Conservation (phyloP, 495 filamentous ascomycete genomes). For the Penicillium lagena region DNA sequence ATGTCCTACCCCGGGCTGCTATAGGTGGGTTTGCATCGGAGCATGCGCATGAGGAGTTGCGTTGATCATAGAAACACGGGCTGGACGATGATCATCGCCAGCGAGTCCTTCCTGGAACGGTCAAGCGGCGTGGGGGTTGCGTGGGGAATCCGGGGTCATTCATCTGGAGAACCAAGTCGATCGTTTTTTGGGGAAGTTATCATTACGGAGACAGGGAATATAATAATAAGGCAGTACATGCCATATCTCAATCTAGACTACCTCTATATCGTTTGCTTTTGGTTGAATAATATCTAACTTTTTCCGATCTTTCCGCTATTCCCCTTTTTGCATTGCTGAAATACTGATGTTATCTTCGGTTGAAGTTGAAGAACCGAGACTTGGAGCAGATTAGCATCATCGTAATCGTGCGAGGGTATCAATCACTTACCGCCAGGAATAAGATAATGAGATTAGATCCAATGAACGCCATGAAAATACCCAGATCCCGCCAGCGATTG, state of each 20-base stretch:
- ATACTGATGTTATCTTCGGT: slow-evolving; percentile 40
- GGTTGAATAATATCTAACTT: not conserved
- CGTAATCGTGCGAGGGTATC: not conserved
- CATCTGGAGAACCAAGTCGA: not conserved
- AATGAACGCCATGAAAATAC: slow-evolving; percentile 67
- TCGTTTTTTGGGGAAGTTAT: no score
- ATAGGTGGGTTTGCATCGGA: no score
- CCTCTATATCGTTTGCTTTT: not conserved
- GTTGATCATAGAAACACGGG: not conserved
- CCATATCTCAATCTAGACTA: not conserved
- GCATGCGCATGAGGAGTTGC: no score
- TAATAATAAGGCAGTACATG: no score
- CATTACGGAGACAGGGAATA: no score
- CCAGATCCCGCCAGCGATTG: slow-evolving; percentile 71
- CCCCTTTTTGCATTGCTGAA: not conserved
- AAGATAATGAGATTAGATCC: slow-evolving; percentile 72
- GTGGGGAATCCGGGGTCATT: slow-evolving; percentile 7
- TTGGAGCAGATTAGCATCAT: slow-evolving; percentile 19
- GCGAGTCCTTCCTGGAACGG: not conserved
- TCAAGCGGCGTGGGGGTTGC: slow-evolving; percentile 12
- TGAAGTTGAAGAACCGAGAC: slow-evolving; percentile 62
- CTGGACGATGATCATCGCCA: not conserved
- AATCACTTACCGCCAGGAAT: slow-evolving; percentile 47
- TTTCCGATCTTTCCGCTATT: no score
- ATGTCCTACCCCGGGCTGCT: no score